These are phyloP conservation scores for Myriosclerotinia duriaeana DNA, from an alignment of 2,329 filamentous ascomycete genomes.

Conservation along the genomic window DNA sequence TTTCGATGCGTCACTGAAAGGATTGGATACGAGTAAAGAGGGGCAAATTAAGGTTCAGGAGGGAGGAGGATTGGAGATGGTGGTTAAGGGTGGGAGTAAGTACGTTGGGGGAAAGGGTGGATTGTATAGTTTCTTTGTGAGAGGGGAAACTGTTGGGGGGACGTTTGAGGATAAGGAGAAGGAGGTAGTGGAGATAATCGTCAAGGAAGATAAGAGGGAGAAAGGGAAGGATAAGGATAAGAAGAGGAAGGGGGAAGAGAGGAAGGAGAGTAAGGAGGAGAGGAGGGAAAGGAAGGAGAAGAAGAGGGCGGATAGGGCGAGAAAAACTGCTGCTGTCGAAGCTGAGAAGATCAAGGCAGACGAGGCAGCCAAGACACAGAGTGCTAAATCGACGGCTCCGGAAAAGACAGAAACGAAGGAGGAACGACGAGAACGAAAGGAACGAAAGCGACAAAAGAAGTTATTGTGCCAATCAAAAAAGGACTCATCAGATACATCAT, in stretches of 20 bases:
- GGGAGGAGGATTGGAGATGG: slow-evolving; percentile 55
- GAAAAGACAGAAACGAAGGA: slow-evolving; percentile 40
- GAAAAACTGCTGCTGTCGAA: slow-evolving; percentile 25
- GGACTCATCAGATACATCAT: slow-evolving; percentile 29
- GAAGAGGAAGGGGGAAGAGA: slow-evolving; percentile 31
- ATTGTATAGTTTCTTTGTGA: slow-evolving; percentile 82
- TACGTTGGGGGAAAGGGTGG: slow-evolving; percentile 56
- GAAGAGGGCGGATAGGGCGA: slow-evolving; percentile 38
- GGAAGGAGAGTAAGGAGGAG: slow-evolving; percentile 41
- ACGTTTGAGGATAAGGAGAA: slow-evolving; percentile 51
- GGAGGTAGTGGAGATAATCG: slow-evolving; percentile 22
- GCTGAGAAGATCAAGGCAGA: neutral
- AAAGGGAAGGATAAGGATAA: slow-evolving; percentile 41
- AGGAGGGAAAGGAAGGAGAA: slow-evolving; percentile 43
- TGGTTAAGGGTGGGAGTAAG: slow-evolving; percentile 54
- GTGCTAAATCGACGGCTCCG: neutral
- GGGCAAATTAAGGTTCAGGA: slow-evolving; percentile 57
- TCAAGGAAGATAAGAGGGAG: slow-evolving; percentile 33
- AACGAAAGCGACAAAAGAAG: slow-evolving; percentile 42
- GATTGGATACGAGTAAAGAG: slow-evolving; percentile 63
- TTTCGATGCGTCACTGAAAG: slow-evolving; percentile 86
- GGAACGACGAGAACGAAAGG: slow-evolving; percentile 42
- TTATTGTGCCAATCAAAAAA: slow-evolving; percentile 32
- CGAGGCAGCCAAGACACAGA: neutral
- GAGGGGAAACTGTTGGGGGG: slow-evolving; percentile 73